These are phyloP conservation scores for Elsinoe ampelina DNA, from an alignment of 2,329 filamentous ascomycete species.

Conservation along the genomic window DNA sequence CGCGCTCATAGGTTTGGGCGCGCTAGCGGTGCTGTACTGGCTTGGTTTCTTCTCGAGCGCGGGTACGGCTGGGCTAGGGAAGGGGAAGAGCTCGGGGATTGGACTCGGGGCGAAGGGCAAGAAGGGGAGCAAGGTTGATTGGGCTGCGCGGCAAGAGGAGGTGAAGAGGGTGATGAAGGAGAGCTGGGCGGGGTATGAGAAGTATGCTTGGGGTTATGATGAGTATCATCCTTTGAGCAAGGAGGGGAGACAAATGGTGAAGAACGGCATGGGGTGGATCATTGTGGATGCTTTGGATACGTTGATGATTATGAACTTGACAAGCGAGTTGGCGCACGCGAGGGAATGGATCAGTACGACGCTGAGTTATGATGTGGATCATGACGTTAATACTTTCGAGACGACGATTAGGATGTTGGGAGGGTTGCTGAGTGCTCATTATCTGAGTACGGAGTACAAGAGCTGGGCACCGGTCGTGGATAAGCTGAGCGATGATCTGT, in stretches of 20 bases:
- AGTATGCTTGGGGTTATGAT: slow-evolving; percentile 89
- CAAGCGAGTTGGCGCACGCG: slow-evolving; percentile 71
- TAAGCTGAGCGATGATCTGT: slow-evolving; percentile 73
- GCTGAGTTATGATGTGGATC: slow-evolving; percentile 79
- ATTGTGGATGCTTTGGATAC: slow-evolving; percentile 95
- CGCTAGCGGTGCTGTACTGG: slow-evolving; percentile 59
- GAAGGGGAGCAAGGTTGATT: slow-evolving; percentile 47
- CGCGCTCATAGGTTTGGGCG: slow-evolving; percentile 42
- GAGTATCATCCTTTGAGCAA: slow-evolving; percentile 80
- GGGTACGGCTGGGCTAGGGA: slow-evolving; percentile 26
- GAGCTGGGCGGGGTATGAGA: slow-evolving; percentile 88
- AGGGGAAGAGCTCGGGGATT: slow-evolving; percentile 45
- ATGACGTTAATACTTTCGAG: slow-evolving; percentile 96
- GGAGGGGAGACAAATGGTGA: slow-evolving; percentile 71
- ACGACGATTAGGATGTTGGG: slow-evolving; percentile 97
- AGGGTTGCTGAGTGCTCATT: slow-evolving; percentile 84
- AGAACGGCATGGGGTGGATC: slow-evolving; percentile 90
- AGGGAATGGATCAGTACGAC: slow-evolving; percentile 78
- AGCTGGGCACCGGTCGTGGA: slow-evolving; percentile 69
- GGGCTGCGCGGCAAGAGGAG: slow-evolving; percentile 65
- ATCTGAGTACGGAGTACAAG: slow-evolving; percentile 77
- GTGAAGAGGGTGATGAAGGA: slow-evolving; percentile 84
- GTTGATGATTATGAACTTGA: slow-evolving; percentile 96
- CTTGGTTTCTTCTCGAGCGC: slow-evolving; percentile 48
- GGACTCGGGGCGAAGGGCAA: slow-evolving; percentile 39